These are phyloP conservation scores for Trichophaea hybrida DNA, from an alignment of 2,329 filamentous ascomycete genomes.

Conservation along the genomic window DNA sequence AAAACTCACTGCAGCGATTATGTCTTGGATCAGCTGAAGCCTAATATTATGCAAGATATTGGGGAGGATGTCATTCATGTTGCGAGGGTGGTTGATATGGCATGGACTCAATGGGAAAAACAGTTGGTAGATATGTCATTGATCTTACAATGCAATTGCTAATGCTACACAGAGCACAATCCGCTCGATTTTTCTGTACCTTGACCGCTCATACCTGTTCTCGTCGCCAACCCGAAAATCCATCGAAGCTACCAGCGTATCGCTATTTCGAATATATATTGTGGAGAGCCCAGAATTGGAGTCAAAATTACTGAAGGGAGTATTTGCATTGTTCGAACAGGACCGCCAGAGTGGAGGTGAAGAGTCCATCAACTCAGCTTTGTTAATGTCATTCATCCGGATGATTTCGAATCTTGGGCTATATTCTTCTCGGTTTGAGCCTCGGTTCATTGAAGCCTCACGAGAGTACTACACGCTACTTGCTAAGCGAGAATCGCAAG, in stretches of 20 bases:
- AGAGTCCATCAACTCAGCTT: slow-evolving; percentile 43
- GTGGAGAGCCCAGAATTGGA: slow-evolving; percentile 42
- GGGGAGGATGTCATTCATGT: slow-evolving; percentile 31
- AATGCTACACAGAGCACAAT: slow-evolving; percentile 47
- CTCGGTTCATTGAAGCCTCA: slow-evolving; percentile 53
- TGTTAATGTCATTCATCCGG: slow-evolving; percentile 61
- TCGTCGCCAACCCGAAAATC: slow-evolving; percentile 54
- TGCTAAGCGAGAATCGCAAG: slow-evolving; percentile 49
- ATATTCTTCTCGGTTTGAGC: slow-evolving; percentile 69
- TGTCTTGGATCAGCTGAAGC: slow-evolving; percentile 42
- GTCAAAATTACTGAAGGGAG: slow-evolving; percentile 46
- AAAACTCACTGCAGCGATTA: slow-evolving; percentile 52
- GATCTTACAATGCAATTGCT: not conserved
- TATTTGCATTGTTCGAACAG: slow-evolving; percentile 59
- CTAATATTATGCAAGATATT: slow-evolving; percentile 32
- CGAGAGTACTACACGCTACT: slow-evolving; percentile 54
- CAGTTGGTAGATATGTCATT: slow-evolving; percentile 47
- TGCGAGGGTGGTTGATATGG: slow-evolving; percentile 40
- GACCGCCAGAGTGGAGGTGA: slow-evolving; percentile 45
- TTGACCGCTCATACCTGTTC: slow-evolving; percentile 79
- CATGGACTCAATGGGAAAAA: slow-evolving; percentile 65
- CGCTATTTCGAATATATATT: slow-evolving; percentile 53
- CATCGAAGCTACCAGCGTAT: slow-evolving; percentile 67
- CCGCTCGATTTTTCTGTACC: slow-evolving; percentile 80
- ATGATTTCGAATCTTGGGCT: slow-evolving; percentile 77